These are phyloP conservation scores for Cucurbita moschata DNA, from an alignment of 306 rosid genomes.

Conservation along the genomic window DNA sequence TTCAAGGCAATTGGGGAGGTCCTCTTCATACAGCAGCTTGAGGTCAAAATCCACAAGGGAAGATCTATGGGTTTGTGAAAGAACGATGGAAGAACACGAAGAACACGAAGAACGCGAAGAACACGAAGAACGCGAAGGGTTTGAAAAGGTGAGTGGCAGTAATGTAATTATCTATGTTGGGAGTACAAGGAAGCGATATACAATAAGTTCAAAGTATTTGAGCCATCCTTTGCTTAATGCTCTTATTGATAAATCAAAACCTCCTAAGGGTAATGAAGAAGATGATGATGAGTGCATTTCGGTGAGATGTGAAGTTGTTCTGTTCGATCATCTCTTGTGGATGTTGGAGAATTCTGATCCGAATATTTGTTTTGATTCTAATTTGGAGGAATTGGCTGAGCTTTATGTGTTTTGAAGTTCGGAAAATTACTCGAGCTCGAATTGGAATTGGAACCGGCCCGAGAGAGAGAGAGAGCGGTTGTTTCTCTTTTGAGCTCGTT, in stretches of 20 bases:
- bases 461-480: too few relatives aligned
- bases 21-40: constrained; percentile 54
- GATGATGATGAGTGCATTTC: constrained; percentile 17
- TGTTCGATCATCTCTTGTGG: constrained; percentile 86
- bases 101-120: background rate
- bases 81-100: background rate
- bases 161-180: constrained; percentile 44
- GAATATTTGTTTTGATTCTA: constrained; percentile 44
- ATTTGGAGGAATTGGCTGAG: constrained; percentile 70
- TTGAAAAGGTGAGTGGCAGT: constrained; percentile 12
- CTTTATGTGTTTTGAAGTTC: constrained; percentile 39
- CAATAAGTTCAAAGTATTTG: constrained; percentile 44
- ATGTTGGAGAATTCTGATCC: constrained; percentile 81
- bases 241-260: constrained; percentile 43
- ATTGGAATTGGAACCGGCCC: too few relatives aligned
- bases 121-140: background rate
- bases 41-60: constrained; percentile 62
- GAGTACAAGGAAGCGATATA: constrained; percentile 58
- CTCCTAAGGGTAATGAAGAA: constrained; percentile 1
- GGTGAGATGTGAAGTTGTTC: constrained; percentile 72
- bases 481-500: too few relatives aligned
- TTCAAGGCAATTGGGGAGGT: constrained; percentile 64
- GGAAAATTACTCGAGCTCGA: too few relatives aligned
- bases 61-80: constrained; percentile 21
- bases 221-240: constrained; percentile 60